Base-by-base conservation (phyloP, 2,329 filamentous ascomycete species). In the Cercospora citrullina region DNA sequence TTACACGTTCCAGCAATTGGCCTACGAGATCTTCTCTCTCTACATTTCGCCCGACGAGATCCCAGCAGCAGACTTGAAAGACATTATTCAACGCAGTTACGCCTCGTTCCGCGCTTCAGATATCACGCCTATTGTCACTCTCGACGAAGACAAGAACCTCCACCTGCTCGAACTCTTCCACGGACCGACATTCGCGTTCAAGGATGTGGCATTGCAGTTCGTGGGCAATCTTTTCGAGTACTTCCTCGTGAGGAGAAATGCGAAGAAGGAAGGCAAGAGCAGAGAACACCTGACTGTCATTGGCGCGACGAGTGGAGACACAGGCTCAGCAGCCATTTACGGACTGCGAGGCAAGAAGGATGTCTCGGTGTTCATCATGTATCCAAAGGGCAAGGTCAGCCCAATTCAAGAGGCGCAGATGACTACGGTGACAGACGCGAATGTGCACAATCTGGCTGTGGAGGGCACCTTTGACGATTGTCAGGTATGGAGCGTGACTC, bases 161-260 rank as follows among this genome's bases (percentile, higher is more conserved):
- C 89, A 97, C 78, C 84, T 97, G 65, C 87, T 99, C 36, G 95
- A 99, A 81, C 87, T 99, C 53, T 99, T 98, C 85, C 94, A 98
- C 79, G 95, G 95, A 1, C 95, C 94, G 5, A 98, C 91, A 0
- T 97, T 93, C 78, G 91, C 94, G 2, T 98, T 98, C 84, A 97
- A 98, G 82, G 94, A 98, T 80, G 91, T 94, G 62, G 94, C 94
- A 16, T 84, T 98, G 70, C 94, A 98, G 75, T 95, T 97, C 77
- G 83, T 99, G 2, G 95, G 95, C n/a, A 98, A 99, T 76, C 84
- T 99, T 2, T 98, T 96, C 73, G 92, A 96, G 80, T 95, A 94
- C 79, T 94, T 95, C 79, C 84, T 95, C 12, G 86, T 90, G 5
- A 84, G 91, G 73, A 88, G 87, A 79, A 95, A 95, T 73, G 77